Evolutionary conservation across 1,284 basidiomycete genomes (phyloP), one percentile per base, ranked within the genome.

Genomic region (Ustilago hordei): DNA sequence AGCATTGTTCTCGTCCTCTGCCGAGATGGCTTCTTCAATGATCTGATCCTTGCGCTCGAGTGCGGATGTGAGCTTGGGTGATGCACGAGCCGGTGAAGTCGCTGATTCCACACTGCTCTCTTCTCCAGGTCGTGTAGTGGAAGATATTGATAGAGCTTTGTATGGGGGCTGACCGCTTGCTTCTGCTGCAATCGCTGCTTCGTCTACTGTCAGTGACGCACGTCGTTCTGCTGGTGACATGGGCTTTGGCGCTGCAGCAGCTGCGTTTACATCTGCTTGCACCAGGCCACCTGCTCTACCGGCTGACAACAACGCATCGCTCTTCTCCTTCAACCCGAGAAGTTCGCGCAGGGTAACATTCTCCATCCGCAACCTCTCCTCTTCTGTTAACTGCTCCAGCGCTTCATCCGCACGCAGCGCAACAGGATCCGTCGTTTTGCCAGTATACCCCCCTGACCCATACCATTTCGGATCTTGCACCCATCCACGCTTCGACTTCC

Each of bases 341-440:
- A 86, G 64, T n/a, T 78, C 68, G 28, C 82, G 78, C 28, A 86
- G 66, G 50, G 69, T 78, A n/a, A 78, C 78, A 55, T 86, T 86
- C 57, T 86, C 84, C 38, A 75, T 62, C 13, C 81, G 73, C 12
- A 86, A 64, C 35, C 79, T 60, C 55, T 86, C 83, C 19, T 81
- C 61, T 58, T 86, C 84, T 6, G 82, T 82, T 1, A 75, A 61
- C 11, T 55, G 53, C 48, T 84, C 82, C 15, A 86, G 68, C 5
- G 82, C 82, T 23, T 60, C 59, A 8, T 80, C 80, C 4, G 80
- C 73, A 15, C 65, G 62, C 28, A 72, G 45, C 0, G 78, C 75
- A 7, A 70, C 59, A 1, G 81, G 81, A 50, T 84, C 83, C 19
- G 69, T 66, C 4, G 52, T 60, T 34, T 75, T 73, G 57, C 83